A percentile compares a stretch with the other conserved stretches of the same genome.
phyloP scores from a whole-genome alignment of 352 stramenopile genomes.

The Phytophthora citricola region DNA sequence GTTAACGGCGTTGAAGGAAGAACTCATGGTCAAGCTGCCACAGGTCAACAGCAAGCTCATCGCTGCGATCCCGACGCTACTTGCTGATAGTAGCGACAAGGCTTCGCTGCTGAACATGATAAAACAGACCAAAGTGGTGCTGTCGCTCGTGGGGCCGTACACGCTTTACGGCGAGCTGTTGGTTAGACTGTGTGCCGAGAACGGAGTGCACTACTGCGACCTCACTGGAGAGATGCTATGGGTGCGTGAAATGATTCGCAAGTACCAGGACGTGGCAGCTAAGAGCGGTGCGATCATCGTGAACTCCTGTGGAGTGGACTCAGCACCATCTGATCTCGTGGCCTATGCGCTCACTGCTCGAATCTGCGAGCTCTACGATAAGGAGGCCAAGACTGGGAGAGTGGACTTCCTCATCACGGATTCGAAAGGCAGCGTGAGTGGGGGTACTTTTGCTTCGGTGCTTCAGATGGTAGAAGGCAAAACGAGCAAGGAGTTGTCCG shows the following conservation, averaged over 20 bases:
- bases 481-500: conserved; percentile 13
- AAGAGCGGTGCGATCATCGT: conserved; percentile 80
- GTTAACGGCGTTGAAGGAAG: conserved; percentile 52
- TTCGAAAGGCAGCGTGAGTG: conserved; percentile 10
- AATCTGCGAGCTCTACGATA: neutral
- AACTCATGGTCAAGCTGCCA: conserved; percentile 41
- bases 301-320: conserved; percentile 86
- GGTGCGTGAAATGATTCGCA: conserved; percentile 70
- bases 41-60: neutral
- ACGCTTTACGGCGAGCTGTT: conserved; percentile 73
- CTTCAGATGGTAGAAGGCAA: conserved; percentile 2
- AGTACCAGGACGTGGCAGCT: conserved; percentile 58
- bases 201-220: conserved; percentile 29
- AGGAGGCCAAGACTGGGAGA: neutral
- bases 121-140: conserved; percentile 71
- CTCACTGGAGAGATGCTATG: conserved; percentile 85
- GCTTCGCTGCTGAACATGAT: conserved; percentile 61
- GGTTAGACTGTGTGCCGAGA: conserved; percentile 79
- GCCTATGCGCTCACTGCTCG: conserved; percentile 55
- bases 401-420: conserved; percentile 49
- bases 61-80: conserved; percentile 42
- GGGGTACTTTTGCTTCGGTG: neutral
- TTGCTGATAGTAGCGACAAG: conserved; percentile 56
- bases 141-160: conserved; percentile 84
- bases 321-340: conserved; percentile 78